Percentiles rank a stretch among this genome's conserved stretches.
phyloP scores from a whole-genome alignment of 78 protist species.

The Blattamonas nauphoetae region DNA sequence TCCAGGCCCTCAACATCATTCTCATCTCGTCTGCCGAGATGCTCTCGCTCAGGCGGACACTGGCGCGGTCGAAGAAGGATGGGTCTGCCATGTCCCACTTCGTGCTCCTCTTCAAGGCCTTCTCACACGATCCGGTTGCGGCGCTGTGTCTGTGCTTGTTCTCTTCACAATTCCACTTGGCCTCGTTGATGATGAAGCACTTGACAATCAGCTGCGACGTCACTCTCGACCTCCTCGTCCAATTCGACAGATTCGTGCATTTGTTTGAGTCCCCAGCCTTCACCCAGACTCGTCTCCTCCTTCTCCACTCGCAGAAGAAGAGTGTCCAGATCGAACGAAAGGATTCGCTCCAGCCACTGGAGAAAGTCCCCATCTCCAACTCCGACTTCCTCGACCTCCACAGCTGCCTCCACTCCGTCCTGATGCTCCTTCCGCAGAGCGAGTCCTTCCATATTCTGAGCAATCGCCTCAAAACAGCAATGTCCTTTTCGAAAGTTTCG shows the following conservation, averaged over 20 bases:
- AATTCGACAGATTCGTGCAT: background rate
- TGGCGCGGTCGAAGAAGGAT: background rate
- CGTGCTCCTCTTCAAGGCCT: background rate
- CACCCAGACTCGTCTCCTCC: background rate
- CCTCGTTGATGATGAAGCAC: background rate
- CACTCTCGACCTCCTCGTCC: background rate
- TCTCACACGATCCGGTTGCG: background rate
- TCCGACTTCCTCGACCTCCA: background rate
- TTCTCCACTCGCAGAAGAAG: background rate
- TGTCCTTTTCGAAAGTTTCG: background rate
- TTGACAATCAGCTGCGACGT: background rate
- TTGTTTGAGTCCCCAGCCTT: background rate
- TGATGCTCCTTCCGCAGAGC: constrained; percentile 2
- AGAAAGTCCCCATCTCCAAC: background rate
- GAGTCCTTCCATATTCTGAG: background rate
- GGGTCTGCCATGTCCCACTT: background rate
- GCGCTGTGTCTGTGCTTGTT: background rate
- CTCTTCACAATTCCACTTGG: background rate
- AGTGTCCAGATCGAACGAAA: background rate
- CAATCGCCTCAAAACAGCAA: background rate
- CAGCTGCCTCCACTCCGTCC: background rate
- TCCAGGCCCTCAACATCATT: background rate
- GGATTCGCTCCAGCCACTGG: background rate
- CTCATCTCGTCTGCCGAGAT: background rate
- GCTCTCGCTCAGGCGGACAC: background rate